phyloP scores from a whole-genome alignment of 164 flowering plant species.

The Liquidambar formosana region DNA sequence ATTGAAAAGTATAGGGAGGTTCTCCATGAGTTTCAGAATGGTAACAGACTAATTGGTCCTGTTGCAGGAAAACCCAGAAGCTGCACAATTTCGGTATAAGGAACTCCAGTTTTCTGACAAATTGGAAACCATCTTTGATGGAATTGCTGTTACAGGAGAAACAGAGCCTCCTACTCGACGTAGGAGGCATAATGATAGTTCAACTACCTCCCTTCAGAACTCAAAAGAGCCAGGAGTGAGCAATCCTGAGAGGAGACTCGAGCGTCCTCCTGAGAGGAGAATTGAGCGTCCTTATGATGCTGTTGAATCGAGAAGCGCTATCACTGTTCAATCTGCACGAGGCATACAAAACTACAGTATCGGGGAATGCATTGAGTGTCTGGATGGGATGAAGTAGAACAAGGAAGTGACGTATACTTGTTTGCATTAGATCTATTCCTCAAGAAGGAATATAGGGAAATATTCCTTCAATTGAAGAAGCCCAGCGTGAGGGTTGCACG shows the following conservation, averaged over 20 bases:
- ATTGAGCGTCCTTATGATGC: conserved; percentile 19
- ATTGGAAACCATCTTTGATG: conserved; percentile 28
- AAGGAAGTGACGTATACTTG: conserved; percentile 37
- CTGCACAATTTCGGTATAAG: conserved; percentile 28
- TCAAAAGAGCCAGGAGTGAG: background rate
- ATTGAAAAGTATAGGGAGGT: background rate
- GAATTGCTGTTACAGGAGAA: conserved; percentile 11
- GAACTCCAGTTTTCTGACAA: conserved; percentile 27
- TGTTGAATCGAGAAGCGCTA: conserved; percentile 22
- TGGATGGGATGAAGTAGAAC: conserved; percentile 36
- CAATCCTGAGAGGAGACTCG: background rate
- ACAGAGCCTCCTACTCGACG: conserved; percentile 10
- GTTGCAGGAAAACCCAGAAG: conserved; percentile 33
- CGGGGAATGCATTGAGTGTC: conserved; percentile 42
- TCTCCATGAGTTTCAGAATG: background rate
- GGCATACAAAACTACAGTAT: conserved; percentile 24
- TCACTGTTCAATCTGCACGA: conserved; percentile 8
- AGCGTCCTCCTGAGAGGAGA: no score
- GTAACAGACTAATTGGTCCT: background rate
- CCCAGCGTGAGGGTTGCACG: conserved; percentile 29
- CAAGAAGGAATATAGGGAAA: conserved; percentile 38
- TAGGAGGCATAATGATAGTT: conserved; percentile 13
- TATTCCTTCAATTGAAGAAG: conserved; percentile 35
- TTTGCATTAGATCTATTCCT: conserved; percentile 42
- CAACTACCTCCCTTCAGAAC: conserved; percentile 1